Percentiles rank a stretch among this genome's conserved stretches.
Evolutionary conservation across 2,329 filamentous ascomycete species (phyloP).

Genomic region (Pyricularia grisea): DNA sequence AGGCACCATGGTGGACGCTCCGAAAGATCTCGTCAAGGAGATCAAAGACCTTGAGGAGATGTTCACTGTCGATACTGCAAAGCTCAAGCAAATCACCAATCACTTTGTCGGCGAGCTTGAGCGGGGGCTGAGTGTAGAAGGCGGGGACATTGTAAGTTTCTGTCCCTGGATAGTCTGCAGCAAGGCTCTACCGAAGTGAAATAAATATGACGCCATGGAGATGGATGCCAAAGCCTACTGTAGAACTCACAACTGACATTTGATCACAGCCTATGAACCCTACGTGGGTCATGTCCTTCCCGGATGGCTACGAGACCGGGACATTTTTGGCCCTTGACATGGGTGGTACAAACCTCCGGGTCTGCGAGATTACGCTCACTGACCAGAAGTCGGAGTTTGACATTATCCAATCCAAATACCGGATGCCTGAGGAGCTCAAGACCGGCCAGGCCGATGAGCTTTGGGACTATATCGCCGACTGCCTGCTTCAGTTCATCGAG

Average conservation of each 20-base stretch:
- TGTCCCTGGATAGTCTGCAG: constrained; percentile 1
- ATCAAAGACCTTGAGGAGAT: constrained; percentile 76
- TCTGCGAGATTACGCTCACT: constrained; percentile 85
- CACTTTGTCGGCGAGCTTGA: constrained; percentile 84
- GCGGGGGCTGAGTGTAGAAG: constrained; percentile 79
- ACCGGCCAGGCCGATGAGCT: constrained; percentile 75
- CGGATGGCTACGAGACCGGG: constrained; percentile 77
- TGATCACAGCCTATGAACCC: constrained; percentile 83
- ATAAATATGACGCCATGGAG: not conserved
- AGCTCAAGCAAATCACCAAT: constrained; percentile 81
- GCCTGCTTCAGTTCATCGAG: constrained; percentile 81
- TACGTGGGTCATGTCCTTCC: constrained; percentile 89
- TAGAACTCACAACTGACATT: not conserved
- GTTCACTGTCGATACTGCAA: constrained; percentile 68
- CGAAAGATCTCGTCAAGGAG: constrained; percentile 70
- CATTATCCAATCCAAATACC: constrained; percentile 93
- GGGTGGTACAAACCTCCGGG: constrained; percentile 91
- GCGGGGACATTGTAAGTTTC: constrained; percentile 77
- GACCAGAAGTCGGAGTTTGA: constrained; percentile 85
- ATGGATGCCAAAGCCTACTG: not conserved
- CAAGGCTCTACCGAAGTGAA: no score
- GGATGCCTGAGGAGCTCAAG: constrained; percentile 88
- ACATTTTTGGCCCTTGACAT: constrained; percentile 88
- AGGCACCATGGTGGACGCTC: constrained; percentile 90
- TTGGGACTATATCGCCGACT: constrained; percentile 93